Conservation (phyloP, 2,329 filamentous ascomycete genomes). For the Colletotrichum sp. region DNA sequence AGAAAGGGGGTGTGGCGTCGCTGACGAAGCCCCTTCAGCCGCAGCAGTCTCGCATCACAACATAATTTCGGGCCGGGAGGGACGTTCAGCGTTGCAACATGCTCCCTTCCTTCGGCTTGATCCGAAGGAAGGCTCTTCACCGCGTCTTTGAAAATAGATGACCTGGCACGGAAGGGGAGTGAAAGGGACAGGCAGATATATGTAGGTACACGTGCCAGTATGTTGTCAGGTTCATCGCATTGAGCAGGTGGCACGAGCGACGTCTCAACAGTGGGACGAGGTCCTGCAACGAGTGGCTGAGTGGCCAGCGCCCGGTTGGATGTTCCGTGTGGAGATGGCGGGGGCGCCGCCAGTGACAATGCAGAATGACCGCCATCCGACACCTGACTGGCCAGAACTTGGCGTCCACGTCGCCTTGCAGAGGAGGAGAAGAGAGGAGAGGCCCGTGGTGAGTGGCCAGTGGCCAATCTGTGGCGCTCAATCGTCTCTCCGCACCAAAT, state of each 20-base stretch:
- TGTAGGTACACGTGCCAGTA: neutral
- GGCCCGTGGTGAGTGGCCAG: neutral
- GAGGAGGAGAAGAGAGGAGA: neutral
- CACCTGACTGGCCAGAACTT: neutral
- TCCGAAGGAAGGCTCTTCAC: neutral
- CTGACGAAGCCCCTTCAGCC: neutral
- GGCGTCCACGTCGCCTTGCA: neutral
- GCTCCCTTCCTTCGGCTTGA: neutral
- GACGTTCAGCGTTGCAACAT: neutral
- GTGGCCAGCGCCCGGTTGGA: neutral
- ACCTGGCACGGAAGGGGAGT: neutral
- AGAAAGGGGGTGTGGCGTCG: neutral
- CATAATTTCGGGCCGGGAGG: neutral
- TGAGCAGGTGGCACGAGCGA: conserved; percentile 4
- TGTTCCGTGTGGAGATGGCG: neutral
- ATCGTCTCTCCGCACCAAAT: neutral
- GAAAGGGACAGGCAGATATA: neutral
- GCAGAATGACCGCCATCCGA: neutral
- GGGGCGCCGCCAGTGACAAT: neutral
- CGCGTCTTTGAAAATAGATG: neutral
- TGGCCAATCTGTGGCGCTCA: neutral
- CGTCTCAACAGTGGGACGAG: conserved; percentile 18
- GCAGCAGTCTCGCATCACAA: neutral
- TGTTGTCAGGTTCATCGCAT: conserved; percentile 16
- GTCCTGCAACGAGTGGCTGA: conserved; percentile 2